phyloP scores from a whole-genome alignment of 768 basidiomycete genomes.

The Panaeolus cyanescens region DNA sequence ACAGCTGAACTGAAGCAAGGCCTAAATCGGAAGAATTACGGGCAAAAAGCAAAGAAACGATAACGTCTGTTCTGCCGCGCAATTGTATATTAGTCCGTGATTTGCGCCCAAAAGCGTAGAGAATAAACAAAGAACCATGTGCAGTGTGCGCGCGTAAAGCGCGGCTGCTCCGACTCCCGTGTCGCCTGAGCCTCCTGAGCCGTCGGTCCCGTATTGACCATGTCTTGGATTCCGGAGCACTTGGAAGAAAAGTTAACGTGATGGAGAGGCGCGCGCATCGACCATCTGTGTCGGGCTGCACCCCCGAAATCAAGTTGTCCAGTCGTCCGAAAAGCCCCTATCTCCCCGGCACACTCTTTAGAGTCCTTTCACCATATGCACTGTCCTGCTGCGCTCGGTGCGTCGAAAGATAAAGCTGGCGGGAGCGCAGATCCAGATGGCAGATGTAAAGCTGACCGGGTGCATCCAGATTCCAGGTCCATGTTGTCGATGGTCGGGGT shows the following conservation, averaged over 20 bases:
- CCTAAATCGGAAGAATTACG: neutral
- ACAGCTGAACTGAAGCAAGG: neutral
- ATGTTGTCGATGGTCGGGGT: neutral
- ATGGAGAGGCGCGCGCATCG: too few species aligned
- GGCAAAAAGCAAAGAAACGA: neutral
- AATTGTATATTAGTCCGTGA: neutral
- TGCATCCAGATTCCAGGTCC: neutral
- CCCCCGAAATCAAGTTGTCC: neutral
- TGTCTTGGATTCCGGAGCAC: too few species aligned
- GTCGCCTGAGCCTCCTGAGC: neutral
- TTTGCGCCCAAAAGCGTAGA: neutral
- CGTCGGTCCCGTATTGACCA: neutral
- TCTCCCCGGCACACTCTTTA: too few species aligned
- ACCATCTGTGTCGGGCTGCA: neutral
- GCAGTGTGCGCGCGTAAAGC: neutral
- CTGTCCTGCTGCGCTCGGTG: too few species aligned
- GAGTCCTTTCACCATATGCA: too few species aligned
- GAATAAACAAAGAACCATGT: neutral
- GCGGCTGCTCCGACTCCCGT: constrained; percentile 2
- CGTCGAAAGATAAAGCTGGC: neutral
- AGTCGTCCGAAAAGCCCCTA: neutral
- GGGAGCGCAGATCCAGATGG: neutral
- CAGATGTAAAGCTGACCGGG: neutral
- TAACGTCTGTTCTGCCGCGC: neutral
- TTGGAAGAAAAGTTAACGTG: too few species aligned